These are phyloP conservation scores for Russula virescens DNA, from an alignment of 768 basidiomycete genomes.

Conservation along the genomic window DNA sequence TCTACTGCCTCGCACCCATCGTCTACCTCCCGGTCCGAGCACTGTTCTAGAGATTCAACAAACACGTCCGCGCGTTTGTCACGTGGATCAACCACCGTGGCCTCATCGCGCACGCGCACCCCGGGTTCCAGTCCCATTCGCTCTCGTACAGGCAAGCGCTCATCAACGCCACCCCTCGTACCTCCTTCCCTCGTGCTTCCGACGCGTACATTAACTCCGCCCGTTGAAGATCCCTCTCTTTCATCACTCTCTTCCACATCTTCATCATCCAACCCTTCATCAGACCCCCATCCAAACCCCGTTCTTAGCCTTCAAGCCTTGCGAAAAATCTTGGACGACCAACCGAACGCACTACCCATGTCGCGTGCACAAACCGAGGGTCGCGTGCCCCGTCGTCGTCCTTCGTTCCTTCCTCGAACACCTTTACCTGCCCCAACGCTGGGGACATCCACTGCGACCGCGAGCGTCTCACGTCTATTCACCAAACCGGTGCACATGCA, in stretches of 20 bases:
- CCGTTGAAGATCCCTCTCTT: slow-evolving; percentile 48
- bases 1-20: slow-evolving; percentile 6
- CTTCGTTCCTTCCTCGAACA: slow-evolving; percentile 42
- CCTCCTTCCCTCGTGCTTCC: slow-evolving; percentile 29
- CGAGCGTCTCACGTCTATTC: slow-evolving; percentile 70
- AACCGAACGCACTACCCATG: slow-evolving; percentile 32
- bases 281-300: slow-evolving; percentile 48
- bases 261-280: slow-evolving; percentile 48
- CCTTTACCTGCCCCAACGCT: slow-evolving; percentile 44
- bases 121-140: slow-evolving; percentile 13
- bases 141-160: slow-evolving; percentile 24
- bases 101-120: slow-evolving; percentile 1
- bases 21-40: slow-evolving; percentile 2
- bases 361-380: slow-evolving; percentile 27
- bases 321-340: slow-evolving; percentile 62
- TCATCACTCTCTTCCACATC: slow-evolving; percentile 26
- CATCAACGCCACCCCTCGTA: slow-evolving; percentile 13
- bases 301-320: slow-evolving; percentile 61
- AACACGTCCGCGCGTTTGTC: neutral
- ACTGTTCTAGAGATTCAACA: neutral
- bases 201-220: slow-evolving; percentile 47
- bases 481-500: slow-evolving; percentile 55
- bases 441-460: slow-evolving; percentile 70
- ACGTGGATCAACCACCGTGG: slow-evolving; percentile 1
- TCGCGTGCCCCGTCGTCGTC: slow-evolving; percentile 34